phyloP scores from a whole-genome alignment of 345 rosid species.

The Erodium maritimum region DNA sequence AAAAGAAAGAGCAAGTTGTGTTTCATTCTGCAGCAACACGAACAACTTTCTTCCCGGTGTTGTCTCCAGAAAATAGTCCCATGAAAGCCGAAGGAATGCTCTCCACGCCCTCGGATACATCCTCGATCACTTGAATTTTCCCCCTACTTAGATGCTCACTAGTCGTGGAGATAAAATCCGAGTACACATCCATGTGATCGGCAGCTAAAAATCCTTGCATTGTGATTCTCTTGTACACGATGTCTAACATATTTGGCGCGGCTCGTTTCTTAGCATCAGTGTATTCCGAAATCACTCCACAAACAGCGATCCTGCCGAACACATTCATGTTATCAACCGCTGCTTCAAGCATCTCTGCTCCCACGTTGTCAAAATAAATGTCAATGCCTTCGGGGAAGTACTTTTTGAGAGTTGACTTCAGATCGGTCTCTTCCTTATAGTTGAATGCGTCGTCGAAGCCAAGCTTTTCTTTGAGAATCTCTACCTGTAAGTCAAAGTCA shows the following conservation, averaged over 20 bases:
- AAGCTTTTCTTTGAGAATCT: constrained; percentile 34
- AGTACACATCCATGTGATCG: background rate
- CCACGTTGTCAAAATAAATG: constrained; percentile 1
- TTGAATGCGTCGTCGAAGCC: constrained; percentile 45
- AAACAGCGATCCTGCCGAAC: background rate
- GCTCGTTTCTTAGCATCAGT: background rate
- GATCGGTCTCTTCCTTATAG: constrained; percentile 36
- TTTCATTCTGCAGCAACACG: too few relatives aligned
- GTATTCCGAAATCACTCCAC: background rate
- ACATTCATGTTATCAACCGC: background rate
- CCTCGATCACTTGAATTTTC: background rate
- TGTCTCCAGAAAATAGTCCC: background rate
- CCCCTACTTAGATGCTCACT: too few relatives aligned
- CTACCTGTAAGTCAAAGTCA: constrained; percentile 21
- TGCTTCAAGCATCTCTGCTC: background rate
- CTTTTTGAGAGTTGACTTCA: constrained; percentile 25
- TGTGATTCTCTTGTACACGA: background rate
- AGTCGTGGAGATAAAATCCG: background rate
- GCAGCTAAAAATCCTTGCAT: background rate
- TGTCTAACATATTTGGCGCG: background rate
- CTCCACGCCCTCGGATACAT: background rate
- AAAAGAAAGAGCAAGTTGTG: background rate
- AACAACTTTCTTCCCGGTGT: constrained; percentile 1
- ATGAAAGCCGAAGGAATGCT: background rate
- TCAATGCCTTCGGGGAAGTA: constrained; percentile 1